Conservation (phyloP, 1,139 yeast species). For the Geotrichum restrictum region DNA sequence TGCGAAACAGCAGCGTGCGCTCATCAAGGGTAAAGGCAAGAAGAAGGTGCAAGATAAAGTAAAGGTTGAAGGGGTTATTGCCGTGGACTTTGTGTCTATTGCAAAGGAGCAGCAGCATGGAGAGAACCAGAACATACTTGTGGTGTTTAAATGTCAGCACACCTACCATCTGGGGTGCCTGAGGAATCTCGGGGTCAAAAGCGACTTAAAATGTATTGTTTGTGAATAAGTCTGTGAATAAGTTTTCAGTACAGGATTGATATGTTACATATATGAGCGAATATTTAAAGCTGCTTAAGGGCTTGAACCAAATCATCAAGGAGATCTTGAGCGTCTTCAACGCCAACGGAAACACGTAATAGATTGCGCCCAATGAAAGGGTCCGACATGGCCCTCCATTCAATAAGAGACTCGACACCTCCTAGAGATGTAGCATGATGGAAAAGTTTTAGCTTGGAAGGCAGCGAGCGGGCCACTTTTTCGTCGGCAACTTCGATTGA, state of each 20-base stretch:
- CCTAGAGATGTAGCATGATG: slow-evolving; percentile 92
- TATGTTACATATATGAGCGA: too few species aligned
- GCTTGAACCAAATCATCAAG: slow-evolving; percentile 59
- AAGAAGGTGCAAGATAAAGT: slow-evolving; percentile 1
- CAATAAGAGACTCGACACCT: slow-evolving; percentile 87
- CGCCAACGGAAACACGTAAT: slow-evolving; percentile 73
- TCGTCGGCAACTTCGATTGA: slow-evolving; percentile 53
- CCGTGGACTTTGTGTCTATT: slow-evolving; percentile 16
- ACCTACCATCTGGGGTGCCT: slow-evolving; percentile 67
- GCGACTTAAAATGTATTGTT: slow-evolving; percentile 21
- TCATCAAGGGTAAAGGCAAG: slow-evolving; percentile 19
- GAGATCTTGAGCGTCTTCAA: slow-evolving; percentile 69
- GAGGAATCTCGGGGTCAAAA: slow-evolving; percentile 42
- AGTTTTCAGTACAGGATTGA: too few species aligned
- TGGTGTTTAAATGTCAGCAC: slow-evolving; percentile 57
- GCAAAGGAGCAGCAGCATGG: slow-evolving; percentile 26
- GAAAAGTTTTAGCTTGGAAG: slow-evolving; percentile 64
- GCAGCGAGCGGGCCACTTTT: slow-evolving; percentile 59
- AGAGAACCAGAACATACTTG: slow-evolving; percentile 31
- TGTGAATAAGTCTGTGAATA: slow-evolving; percentile 16
- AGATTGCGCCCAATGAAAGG: slow-evolving; percentile 50
- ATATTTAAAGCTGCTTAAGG: slow-evolving; percentile 28
- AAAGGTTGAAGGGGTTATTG: background rate
- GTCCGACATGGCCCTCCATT: slow-evolving; percentile 84
- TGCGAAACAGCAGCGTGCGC: slow-evolving; percentile 13